phyloP scores from a whole-genome alignment of 306 rosid species.

The Sicyos baderoa region DNA sequence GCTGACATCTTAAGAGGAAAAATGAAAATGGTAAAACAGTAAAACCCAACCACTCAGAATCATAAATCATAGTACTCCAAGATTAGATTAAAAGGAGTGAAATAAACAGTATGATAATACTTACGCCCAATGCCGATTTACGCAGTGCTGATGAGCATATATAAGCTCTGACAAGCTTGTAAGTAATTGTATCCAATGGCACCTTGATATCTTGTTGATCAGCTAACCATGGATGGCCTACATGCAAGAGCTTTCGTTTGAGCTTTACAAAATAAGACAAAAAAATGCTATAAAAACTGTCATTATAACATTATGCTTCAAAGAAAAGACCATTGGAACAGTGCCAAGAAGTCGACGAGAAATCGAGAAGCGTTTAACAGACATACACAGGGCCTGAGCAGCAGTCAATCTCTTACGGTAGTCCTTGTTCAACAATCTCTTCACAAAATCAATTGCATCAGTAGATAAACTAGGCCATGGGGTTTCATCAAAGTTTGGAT shows the following conservation, averaged over 20 bases:
- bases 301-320: not conserved
- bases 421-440: conserved; percentile 71
- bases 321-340: not conserved
- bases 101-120: conserved; percentile 17
- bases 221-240: conserved; percentile 90
- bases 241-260: conserved; percentile 15
- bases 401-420: conserved; percentile 76
- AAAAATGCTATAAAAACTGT: not conserved
- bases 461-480: conserved; percentile 81
- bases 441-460: conserved; percentile 73
- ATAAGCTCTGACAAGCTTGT: conserved; percentile 56
- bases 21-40: not conserved
- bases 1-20: not conserved
- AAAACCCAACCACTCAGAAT: not conserved
- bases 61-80: not conserved
- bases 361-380: not conserved
- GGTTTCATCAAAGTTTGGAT: conserved; percentile 73
- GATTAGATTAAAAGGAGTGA: not conserved
- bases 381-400: conserved; percentile 68
- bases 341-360: not conserved
- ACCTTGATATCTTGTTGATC: conserved; percentile 44
- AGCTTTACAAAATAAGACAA: not conserved
- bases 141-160: conserved; percentile 65
- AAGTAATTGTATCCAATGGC: conserved; percentile 62
- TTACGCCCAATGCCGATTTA: conserved; percentile 71